phyloP scores from a whole-genome alignment of 257 asterid genomes.

The Agastache rugosa region DNA sequence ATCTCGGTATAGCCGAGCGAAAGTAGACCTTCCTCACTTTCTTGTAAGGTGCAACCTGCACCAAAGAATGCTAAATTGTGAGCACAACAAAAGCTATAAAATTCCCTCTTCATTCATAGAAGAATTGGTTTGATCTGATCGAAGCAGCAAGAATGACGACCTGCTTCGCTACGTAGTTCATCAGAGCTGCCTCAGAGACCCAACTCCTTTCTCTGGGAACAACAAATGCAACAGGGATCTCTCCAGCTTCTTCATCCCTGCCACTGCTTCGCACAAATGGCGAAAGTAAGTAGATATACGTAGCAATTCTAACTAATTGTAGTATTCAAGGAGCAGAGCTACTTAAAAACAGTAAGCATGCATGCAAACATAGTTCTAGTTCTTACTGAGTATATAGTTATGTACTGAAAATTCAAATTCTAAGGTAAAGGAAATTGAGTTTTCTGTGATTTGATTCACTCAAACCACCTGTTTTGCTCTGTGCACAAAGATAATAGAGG shows the following conservation, averaged over 20 bases:
- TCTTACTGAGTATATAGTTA: no score
- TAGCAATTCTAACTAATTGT: no score
- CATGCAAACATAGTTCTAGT: no score
- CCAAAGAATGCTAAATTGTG: background rate
- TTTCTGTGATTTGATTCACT: background rate
- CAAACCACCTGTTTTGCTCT: background rate
- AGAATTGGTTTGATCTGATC: background rate
- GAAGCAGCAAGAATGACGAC: slow-evolving; percentile 37
- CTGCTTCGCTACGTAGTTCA: slow-evolving; percentile 70
- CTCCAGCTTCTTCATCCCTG: slow-evolving; percentile 79
- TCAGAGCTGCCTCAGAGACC: slow-evolving; percentile 54
- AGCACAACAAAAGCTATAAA: background rate
- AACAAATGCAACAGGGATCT: slow-evolving; percentile 86
- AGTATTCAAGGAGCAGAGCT: no score
- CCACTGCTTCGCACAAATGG: slow-evolving; percentile 43
- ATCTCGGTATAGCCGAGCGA: slow-evolving; percentile 54
- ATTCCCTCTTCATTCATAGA: background rate
- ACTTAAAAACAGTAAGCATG: slow-evolving; percentile 29
- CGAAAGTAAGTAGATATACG: no score
- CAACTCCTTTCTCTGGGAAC: slow-evolving; percentile 60
- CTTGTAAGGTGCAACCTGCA: slow-evolving; percentile 86
- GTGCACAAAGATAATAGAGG: background rate
- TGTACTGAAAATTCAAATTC: background rate
- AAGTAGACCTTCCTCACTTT: slow-evolving; percentile 74
- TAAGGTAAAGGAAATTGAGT: background rate